phyloP scores from a whole-genome alignment of 805 yeast species.

The Nakazawaea anatomiae region DNA sequence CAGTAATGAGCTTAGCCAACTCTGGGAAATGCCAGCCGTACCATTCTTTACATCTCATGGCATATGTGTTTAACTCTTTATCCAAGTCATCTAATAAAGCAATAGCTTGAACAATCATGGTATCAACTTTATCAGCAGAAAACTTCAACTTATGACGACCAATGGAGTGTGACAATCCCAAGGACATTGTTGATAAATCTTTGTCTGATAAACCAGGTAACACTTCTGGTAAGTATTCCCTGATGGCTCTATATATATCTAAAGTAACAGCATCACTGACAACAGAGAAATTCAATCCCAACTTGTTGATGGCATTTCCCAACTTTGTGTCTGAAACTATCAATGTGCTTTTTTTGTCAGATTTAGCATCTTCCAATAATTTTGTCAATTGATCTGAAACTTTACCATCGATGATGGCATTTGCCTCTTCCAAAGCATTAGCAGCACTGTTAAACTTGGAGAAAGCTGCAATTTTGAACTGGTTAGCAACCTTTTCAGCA shows the following conservation, averaged over 20 bases:
- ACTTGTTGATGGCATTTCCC: slow-evolving; percentile 93
- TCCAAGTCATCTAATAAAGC: slow-evolving; percentile 94
- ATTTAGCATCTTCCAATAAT: slow-evolving; percentile 67
- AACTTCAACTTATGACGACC: slow-evolving; percentile 98
- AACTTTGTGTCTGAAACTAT: slow-evolving; percentile 93
- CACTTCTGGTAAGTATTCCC: slow-evolving; percentile 89
- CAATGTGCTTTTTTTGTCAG: slow-evolving; percentile 79
- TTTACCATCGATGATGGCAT: slow-evolving; percentile 86
- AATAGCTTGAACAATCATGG: slow-evolving; percentile 98
- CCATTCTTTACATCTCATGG: slow-evolving; percentile 99
- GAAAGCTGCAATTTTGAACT: slow-evolving; percentile 91
- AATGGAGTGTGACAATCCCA: slow-evolving; percentile 97
- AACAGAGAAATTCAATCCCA: slow-evolving; percentile 81
- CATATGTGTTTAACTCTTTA: slow-evolving; percentile 95
- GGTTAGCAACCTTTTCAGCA: slow-evolving; percentile 80
- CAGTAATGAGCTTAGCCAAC: slow-evolving; percentile 93
- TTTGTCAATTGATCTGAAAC: slow-evolving; percentile 80
- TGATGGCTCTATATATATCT: slow-evolving; percentile 92
- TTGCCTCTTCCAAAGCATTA: slow-evolving; percentile 92
- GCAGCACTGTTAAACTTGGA: slow-evolving; percentile 94
- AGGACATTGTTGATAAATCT: slow-evolving; percentile 88
- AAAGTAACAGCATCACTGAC: slow-evolving; percentile 93
- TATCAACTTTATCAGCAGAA: slow-evolving; percentile 97
- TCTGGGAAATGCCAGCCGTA: slow-evolving; percentile 99
- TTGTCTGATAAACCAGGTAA: slow-evolving; percentile 88